Percentiles rank a stretch among this genome's conserved stretches.
These are phyloP conservation scores for maize (Zea mays) DNA, from an alignment of 176 grass and related monocot species.

Conservation along the genomic window Zm-B73-REFERENCE-NAM-5.0 NC_050101.1:105148501-105149000, in stretches of 20 bases:
- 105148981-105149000: too few species aligned
- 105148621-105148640: background rate
- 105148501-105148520: background rate
- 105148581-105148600: slow-evolving; percentile 5
- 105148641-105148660: background rate
- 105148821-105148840: slow-evolving; percentile 27
- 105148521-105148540: background rate
- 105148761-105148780: slow-evolving; percentile 41
- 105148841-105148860: background rate
- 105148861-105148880: too few species aligned
- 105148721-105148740: slow-evolving; percentile 40
- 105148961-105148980: too few species aligned
- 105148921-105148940: too few species aligned
- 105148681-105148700: background rate
- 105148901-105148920: too few species aligned
- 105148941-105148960: too few species aligned
- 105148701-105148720: background rate
- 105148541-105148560: background rate
- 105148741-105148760: background rate
- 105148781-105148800: background rate
- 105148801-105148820: slow-evolving; percentile 33
- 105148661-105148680: slow-evolving; percentile 17
- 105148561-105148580: slow-evolving; percentile 28
- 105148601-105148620: slow-evolving; percentile 4
- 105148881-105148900: too few species aligned